phyloP scores from a whole-genome alignment of 2,329 filamentous ascomycete genomes.

The Boeremia exigua region DNA sequence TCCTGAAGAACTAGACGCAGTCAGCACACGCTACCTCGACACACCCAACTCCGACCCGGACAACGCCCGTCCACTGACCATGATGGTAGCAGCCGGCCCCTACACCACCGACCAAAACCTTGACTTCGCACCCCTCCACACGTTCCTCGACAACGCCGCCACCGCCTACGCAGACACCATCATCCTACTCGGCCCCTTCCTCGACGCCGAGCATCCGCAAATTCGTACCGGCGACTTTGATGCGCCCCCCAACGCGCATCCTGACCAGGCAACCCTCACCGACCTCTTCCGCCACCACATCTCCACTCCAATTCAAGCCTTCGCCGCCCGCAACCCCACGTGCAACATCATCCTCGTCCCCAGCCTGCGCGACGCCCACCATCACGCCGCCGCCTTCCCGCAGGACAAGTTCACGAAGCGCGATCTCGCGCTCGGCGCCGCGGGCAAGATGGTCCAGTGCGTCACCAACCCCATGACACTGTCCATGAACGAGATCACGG shows the following conservation, averaged over 20 bases:
- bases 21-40: constrained; percentile 72
- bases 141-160: constrained; percentile 78
- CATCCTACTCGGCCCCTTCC: constrained; percentile 83
- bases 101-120: constrained; percentile 94
- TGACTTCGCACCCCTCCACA: constrained; percentile 84
- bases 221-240: constrained; percentile 66
- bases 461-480: constrained; percentile 92
- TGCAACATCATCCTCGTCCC: constrained; percentile 85
- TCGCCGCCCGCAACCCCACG: constrained; percentile 73
- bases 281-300: constrained; percentile 86
- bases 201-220: constrained; percentile 89
- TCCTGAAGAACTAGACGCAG: constrained; percentile 67
- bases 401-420: constrained; percentile 72
- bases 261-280: constrained; percentile 78
- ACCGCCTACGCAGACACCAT: constrained; percentile 78
- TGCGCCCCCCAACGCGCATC: constrained; percentile 52
- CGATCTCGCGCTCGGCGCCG: constrained; percentile 73
- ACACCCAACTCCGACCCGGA: constrained; percentile 61
- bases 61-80: constrained; percentile 68
- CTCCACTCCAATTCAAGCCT: constrained; percentile 72
- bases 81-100: constrained; percentile 82
- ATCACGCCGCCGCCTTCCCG: constrained; percentile 86
- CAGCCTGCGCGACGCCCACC: constrained; percentile 80
- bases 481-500: constrained; percentile 82
- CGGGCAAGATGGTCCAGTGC: constrained; percentile 70